Base-by-base conservation (phyloP, 352 stramenopile species). In the Aphanomyces astaci region DNA sequence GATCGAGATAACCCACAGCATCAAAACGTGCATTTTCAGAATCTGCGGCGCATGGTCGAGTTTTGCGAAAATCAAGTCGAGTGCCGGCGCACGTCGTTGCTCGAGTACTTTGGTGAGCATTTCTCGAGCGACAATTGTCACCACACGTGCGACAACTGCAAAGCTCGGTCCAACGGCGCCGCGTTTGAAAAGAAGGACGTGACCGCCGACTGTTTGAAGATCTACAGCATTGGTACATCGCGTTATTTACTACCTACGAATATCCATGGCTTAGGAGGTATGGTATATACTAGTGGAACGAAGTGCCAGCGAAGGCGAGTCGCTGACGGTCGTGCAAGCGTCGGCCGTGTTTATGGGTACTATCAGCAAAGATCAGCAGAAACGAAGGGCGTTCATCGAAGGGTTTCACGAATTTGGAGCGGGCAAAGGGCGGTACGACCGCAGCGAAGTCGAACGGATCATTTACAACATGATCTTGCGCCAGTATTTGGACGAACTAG, bases 101-200 rank as follows among this genome's bases (percentile, higher is more conserved):
- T 95, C 9, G 87, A 93, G 72, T 95, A 94, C 69, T 95, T 95
- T 73, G 87, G 87, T n/a, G 87, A 95, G 53, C 85, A 95, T 68
- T 95, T 95, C 73, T 80, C 76, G 1, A 88, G 75, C 39, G 76
- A 81, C 4, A 72, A 87, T 33, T 95, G 87, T 55, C 76, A 83
- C 27, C 71, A 78, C 64, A 95, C 87, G 32, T 95, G 87, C 45
- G 87, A 95, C 68, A 95, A 95, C 62, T 95, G 87, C 79, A 94
- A 92, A 59, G 92, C 88, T 69, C 84, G 82, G 30, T 73, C 78
- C 4, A 74, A 83, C 28, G 86, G 84, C 7, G 68, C 89, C 2
- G 70, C 78, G 11, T 83, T 87, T 33, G 84, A 93, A 55, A 88
- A 92, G 68, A 77, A 74, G 0, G 82, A 95, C 45, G 83, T 95